Percentiles rank a stretch among this genome's conserved stretches.
These are phyloP conservation scores for Thraustochytrium striatum DNA, from an alignment of 352 stramenopile species.

Conservation along the genomic window DNA sequence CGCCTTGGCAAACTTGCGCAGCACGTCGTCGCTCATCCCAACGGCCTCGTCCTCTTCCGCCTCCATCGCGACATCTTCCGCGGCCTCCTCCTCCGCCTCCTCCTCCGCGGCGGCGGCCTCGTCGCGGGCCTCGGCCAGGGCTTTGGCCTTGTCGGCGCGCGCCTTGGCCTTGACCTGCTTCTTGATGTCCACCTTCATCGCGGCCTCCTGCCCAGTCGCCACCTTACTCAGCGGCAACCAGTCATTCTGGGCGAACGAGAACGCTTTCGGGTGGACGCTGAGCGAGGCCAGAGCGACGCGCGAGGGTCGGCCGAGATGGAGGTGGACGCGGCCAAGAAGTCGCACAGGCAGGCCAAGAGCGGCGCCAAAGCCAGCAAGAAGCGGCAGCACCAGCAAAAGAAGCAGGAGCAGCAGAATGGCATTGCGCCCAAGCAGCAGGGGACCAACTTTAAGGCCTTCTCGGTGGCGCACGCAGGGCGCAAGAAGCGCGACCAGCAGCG, in stretches of 20 bases:
- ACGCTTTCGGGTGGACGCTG: too few relatives aligned
- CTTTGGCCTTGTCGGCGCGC: not conserved
- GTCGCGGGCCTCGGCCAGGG: not conserved
- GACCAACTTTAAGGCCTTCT: constrained; percentile 94
- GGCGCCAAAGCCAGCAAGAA: constrained; percentile 61
- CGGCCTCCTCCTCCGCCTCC: not conserved
- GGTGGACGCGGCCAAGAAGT: constrained; percentile 26
- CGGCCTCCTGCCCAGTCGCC: not conserved
- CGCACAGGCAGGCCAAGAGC: constrained; percentile 26
- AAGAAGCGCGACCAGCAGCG: constrained; percentile 93
- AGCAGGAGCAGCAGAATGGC: constrained; percentile 71
- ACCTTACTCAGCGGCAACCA: not conserved
- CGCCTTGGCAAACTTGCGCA: constrained; percentile 15
- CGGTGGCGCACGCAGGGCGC: constrained; percentile 87
- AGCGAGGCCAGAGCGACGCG: too few relatives aligned
- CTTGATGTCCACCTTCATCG: not conserved
- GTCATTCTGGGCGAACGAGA: too few relatives aligned
- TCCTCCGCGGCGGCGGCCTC: not conserved
- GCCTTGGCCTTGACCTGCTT: not conserved
- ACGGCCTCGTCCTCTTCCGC: not conserved
- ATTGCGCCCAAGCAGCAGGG: constrained; percentile 79
- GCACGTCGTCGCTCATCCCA: not conserved
- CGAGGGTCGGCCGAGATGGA: constrained; percentile 6
- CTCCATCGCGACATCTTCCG: too few relatives aligned
- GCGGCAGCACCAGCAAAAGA: constrained; percentile 90